phyloP scores from a whole-genome alignment of 306 rosid genomes.

The Alnus glutinosa region DNA sequence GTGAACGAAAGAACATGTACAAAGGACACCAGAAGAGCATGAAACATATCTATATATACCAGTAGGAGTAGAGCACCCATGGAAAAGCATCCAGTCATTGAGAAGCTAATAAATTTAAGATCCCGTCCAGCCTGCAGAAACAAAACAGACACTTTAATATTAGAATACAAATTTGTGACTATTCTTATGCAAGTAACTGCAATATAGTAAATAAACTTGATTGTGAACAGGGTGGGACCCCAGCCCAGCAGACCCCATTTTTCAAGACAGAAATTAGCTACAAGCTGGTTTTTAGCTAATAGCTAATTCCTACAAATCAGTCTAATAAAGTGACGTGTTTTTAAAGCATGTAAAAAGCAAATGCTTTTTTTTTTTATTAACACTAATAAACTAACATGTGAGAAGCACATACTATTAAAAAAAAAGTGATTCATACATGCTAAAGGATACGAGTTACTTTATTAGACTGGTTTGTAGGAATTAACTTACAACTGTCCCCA shows the following conservation, averaged over 20 bases:
- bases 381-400: too few species aligned
- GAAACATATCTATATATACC: slow-evolving; percentile 52
- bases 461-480: too few species aligned
- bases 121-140: slow-evolving; percentile 88
- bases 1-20: slow-evolving; percentile 18
- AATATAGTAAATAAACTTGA: neutral
- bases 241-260: neutral
- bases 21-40: slow-evolving; percentile 13
- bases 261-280: too few species aligned
- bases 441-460: too few species aligned
- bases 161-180: neutral
- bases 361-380: too few species aligned
- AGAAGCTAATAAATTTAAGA: slow-evolving; percentile 66
- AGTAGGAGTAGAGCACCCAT: slow-evolving; percentile 49
- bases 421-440: too few species aligned
- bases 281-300: too few species aligned
- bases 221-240: neutral
- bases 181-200: neutral
- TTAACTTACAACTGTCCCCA: neutral
- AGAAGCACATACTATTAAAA: too few species aligned
- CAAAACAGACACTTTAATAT: slow-evolving; percentile 2
- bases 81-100: slow-evolving; percentile 78
- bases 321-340: too few species aligned
- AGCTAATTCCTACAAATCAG: too few species aligned
- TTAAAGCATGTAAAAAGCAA: too few species aligned